These are phyloP conservation scores for Wallacemonas sp. DNA, from an alignment of 208 protist species.

Conservation along the genomic window DNA sequence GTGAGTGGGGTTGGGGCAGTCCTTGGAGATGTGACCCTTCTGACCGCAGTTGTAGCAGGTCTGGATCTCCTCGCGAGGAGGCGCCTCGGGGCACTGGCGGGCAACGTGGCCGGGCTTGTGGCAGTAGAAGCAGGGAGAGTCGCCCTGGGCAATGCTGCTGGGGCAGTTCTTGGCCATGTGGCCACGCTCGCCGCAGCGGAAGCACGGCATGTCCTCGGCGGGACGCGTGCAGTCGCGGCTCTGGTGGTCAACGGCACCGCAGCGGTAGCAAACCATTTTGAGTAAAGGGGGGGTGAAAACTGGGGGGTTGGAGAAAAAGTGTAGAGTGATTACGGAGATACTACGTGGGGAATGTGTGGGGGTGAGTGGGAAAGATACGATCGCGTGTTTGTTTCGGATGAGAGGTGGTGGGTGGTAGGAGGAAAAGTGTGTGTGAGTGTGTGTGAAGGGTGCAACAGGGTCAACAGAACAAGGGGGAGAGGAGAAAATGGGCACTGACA, in stretches of 20 bases:
- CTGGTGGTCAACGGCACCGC: constrained; percentile 77
- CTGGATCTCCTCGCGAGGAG: constrained; percentile 68
- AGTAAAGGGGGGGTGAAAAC: not conserved
- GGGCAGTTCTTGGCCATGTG: constrained; percentile 83
- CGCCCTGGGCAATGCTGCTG: constrained; percentile 50
- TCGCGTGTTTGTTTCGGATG: too few relatives aligned
- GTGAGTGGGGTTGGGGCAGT: constrained; percentile 68
- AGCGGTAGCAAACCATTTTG: constrained; percentile 88
- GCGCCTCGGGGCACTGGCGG: constrained; percentile 81
- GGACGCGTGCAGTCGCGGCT: constrained; percentile 74
- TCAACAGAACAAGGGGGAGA: too few relatives aligned
- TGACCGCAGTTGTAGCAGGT: constrained; percentile 81
- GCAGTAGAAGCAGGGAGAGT: constrained; percentile 90
- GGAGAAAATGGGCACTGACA: too few relatives aligned
- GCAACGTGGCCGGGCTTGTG: constrained; percentile 83
- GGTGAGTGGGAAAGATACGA: not conserved
- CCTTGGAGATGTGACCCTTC: constrained; percentile 78
- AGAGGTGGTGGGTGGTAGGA: too few relatives aligned
- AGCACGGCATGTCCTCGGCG: constrained; percentile 59
- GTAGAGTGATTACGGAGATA: too few relatives aligned
- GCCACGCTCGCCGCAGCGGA: constrained; percentile 77
- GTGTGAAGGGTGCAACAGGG: too few relatives aligned
- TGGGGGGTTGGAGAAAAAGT: constrained; percentile 16
- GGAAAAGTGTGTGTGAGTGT: too few relatives aligned
- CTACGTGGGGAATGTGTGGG: too few relatives aligned